Evolutionary conservation across 192 early-diverging fungal genomes (phyloP), one percentile per base, ranked within the genome.

Genomic region (Rhizoclosmatium sp.): DNA sequence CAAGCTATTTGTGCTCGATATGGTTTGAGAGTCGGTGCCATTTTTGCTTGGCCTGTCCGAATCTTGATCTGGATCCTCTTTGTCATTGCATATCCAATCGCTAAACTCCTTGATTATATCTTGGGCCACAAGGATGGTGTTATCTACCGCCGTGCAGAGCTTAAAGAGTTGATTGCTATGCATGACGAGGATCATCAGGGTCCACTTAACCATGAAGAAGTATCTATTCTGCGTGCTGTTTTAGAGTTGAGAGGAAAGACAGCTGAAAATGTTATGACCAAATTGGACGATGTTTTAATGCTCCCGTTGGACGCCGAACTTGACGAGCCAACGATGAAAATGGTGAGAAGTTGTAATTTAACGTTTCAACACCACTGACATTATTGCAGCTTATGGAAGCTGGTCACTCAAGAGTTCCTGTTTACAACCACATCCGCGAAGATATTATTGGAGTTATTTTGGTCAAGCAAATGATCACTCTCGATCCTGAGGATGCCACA

Each of bases 1-100:
- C 96, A 97, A 76, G 93, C 96, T 9, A 85, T 97, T 4, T 97
- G 95, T 73, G 91, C 95, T 4, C 88, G 93, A 7, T 91, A 97
- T 81, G 96, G 97, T 0, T 87, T 99, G 51, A 90, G 91, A 2
- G 89, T 99, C 46, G 97, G 97, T 3, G 95, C 97, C 3, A 91
- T 92, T 54, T 95, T 97, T 83, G 94, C 96, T 16, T 92, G 89
- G 65, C 84, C 87, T 23, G 91, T 93, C 31, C 74, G 86, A 41
- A 81, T 90, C 47, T 71, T 92, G 31, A 93, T 92, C 65, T 90
- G 78, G 45, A 47, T 91, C 49, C 49, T 91, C 62, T 91, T 76
- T 62, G 56, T 94, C 2, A 88, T 94, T 40, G 86, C 87, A 9
- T 97, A 93, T 78, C 97, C 97, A 2, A 95, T 99, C 47, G 92